Percentiles rank a stretch among this genome's conserved stretches.
Evolutionary conservation across 78 protist species (phyloP).

Genomic region (Planoprotostelium fungivorum): DNA sequence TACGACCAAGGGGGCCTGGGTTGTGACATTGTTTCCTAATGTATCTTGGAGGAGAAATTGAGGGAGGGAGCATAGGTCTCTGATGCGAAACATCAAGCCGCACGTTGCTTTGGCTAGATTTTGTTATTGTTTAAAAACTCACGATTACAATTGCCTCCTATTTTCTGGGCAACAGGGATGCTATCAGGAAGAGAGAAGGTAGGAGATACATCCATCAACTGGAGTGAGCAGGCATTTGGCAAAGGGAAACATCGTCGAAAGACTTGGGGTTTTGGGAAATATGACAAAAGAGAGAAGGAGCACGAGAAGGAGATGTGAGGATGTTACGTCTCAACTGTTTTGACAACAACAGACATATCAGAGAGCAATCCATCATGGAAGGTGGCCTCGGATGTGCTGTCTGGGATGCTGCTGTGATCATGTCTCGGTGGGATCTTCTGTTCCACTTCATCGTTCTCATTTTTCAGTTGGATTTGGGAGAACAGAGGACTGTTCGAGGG

Average conservation of each 20-base stretch:
- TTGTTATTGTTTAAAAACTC: no score
- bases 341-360: conserved; percentile 16
- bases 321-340: neutral
- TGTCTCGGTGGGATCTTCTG: conserved; percentile 22
- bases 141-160: no score
- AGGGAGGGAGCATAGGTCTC: no score
- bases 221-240: conserved; percentile 79
- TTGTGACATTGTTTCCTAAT: no score
- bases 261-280: conserved; percentile 78
- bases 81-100: no score
- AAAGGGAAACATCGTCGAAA: conserved; percentile 70
- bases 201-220: conserved; percentile 65
- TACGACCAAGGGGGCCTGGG: no score
- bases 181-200: conserved; percentile 59
- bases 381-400: conserved; percentile 84
- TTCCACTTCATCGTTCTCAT: no score
- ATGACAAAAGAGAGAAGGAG: conserved; percentile 67
- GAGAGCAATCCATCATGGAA: conserved; percentile 75
- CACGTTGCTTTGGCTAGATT: no score
- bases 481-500: conserved; percentile 51
- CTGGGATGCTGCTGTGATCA: conserved; percentile 85
- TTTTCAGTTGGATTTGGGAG: conserved; percentile 61
- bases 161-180: conserved; percentile 55
- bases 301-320: conserved; percentile 57
- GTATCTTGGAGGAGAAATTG: no score